phyloP scores from a whole-genome alignment of 2,329 filamentous ascomycete genomes.

The Colletotrichum lini region DNA sequence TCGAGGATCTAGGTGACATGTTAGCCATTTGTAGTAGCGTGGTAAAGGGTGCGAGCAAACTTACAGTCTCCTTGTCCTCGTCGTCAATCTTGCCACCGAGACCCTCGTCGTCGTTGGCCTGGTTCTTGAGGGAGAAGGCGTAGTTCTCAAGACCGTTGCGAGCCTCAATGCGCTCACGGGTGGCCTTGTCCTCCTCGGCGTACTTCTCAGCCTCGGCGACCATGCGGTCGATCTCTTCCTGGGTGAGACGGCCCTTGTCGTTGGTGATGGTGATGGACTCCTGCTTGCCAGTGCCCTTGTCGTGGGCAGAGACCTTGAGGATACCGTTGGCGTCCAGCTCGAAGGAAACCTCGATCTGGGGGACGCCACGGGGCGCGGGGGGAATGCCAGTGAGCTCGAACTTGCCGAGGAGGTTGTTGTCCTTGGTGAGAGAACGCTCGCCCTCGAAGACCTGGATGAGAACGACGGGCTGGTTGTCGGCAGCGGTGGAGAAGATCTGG shows the following conservation, averaged over 20 bases:
- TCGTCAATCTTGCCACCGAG: constrained; percentile 98
- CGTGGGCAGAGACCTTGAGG: constrained; percentile 93
- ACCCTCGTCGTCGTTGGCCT: constrained; percentile 96
- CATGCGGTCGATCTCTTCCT: constrained; percentile 99
- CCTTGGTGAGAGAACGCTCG: constrained; percentile 93
- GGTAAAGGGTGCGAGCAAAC: constrained; percentile 53
- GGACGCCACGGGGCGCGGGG: constrained; percentile 93
- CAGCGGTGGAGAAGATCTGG: constrained; percentile 97
- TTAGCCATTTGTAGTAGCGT: constrained; percentile 1
- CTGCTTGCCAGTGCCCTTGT: constrained; percentile 98
- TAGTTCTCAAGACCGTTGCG: constrained; percentile 99
- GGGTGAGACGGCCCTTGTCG: constrained; percentile 97
- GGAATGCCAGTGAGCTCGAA: constrained; percentile 98
- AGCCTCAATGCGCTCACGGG: constrained; percentile 95
- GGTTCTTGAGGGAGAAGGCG: constrained; percentile 99
- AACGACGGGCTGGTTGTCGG: constrained; percentile 96
- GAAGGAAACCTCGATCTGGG: constrained; percentile 98
- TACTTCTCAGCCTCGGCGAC: constrained; percentile 98
- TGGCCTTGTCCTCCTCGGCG: constrained; percentile 99
- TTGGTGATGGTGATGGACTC: constrained; percentile 99
- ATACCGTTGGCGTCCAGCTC: constrained; percentile 99
- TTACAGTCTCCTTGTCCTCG: constrained; percentile 96
- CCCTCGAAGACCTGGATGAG: constrained; percentile 97
- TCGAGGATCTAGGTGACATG: constrained; percentile 76
- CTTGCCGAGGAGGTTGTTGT: constrained; percentile 98